Evolutionary conservation across 352 stramenopile genomes (phyloP).

Genomic region (Thalassiosira hispida): DNA sequence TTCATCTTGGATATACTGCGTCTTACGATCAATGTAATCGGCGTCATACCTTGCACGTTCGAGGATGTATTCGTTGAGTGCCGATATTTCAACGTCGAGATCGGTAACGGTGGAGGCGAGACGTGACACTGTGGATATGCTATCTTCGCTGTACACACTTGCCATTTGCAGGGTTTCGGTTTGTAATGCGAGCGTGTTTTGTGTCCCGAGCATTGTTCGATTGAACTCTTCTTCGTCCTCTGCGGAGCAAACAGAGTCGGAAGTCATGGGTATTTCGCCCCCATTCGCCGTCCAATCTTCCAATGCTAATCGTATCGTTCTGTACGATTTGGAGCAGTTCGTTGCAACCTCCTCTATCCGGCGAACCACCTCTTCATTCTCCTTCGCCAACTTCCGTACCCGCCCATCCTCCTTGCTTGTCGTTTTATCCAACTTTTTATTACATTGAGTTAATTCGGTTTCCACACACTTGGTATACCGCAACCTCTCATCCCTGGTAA

Average conservation of each 20-base stretch:
- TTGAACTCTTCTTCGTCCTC: slow-evolving; percentile 48
- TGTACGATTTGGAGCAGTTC: slow-evolving; percentile 49
- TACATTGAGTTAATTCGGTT: slow-evolving; percentile 40
- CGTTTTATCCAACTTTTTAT: slow-evolving; percentile 31
- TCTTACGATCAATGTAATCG: slow-evolving; percentile 56
- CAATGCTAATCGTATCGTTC: slow-evolving; percentile 43
- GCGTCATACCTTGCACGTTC: slow-evolving; percentile 45
- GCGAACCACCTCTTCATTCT: slow-evolving; percentile 45
- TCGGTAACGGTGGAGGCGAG: slow-evolving; percentile 27
- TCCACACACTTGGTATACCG: slow-evolving; percentile 48
- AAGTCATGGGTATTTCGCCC: slow-evolving; percentile 31
- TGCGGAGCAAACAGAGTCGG: slow-evolving; percentile 21
- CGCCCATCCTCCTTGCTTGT: slow-evolving; percentile 34
- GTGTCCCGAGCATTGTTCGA: slow-evolving; percentile 42
- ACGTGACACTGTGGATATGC: slow-evolving; percentile 26
- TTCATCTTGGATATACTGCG: slow-evolving; percentile 41
- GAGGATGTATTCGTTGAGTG: slow-evolving; percentile 33
- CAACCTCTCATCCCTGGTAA: slow-evolving; percentile 37
- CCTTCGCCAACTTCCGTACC: slow-evolving; percentile 16
- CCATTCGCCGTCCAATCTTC: slow-evolving; percentile 47
- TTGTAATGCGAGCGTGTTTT: slow-evolving; percentile 54
- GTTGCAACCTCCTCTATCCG: slow-evolving; percentile 24
- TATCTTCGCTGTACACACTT: slow-evolving; percentile 46
- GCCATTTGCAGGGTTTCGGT: slow-evolving; percentile 50
- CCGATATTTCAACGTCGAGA: slow-evolving; percentile 16